Percentiles rank a stretch among this genome's conserved stretches.
phyloP scores from a whole-genome alignment of 306 rosid genomes.

The Arachis stenosperma region DNA sequence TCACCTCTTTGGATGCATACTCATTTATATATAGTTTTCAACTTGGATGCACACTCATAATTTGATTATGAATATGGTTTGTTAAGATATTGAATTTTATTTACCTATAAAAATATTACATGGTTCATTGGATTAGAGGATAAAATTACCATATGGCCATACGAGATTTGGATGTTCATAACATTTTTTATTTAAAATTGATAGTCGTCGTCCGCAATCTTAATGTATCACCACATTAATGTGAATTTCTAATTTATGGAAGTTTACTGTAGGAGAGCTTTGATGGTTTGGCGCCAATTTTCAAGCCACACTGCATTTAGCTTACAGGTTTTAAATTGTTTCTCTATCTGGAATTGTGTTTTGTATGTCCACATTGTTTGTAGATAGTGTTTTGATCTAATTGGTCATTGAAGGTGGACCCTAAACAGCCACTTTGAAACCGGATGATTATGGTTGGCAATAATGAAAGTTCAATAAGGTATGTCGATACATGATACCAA shows the following conservation, averaged over 20 bases:
- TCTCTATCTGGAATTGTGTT: no score
- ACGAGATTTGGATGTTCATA: no score
- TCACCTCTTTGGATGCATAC: no score
- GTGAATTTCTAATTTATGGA: constrained; percentile 31
- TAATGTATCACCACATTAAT: not conserved
- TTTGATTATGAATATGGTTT: not conserved
- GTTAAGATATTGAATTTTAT: not conserved
- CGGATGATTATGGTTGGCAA: constrained; percentile 3
- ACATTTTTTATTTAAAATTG: not conserved
- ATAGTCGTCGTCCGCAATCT: constrained; percentile 4
- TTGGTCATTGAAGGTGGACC: no score
- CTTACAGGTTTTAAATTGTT: no score
- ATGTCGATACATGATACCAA: not conserved
- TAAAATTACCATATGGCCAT: not conserved
- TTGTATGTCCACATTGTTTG: no score
- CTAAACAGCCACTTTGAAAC: no score
- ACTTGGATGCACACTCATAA: not conserved
- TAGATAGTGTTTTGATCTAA: no score
- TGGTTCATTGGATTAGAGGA: not conserved
- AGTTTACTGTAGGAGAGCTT: constrained; percentile 62
- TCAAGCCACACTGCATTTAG: no score
- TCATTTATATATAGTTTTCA: not conserved
- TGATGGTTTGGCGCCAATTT: constrained; percentile 45
- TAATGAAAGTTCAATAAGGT: not conserved
- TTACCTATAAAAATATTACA: not conserved